These are phyloP conservation scores for Alternaria ventricosa DNA, from an alignment of 2,329 filamentous ascomycete genomes.

Conservation along the genomic window DNA sequence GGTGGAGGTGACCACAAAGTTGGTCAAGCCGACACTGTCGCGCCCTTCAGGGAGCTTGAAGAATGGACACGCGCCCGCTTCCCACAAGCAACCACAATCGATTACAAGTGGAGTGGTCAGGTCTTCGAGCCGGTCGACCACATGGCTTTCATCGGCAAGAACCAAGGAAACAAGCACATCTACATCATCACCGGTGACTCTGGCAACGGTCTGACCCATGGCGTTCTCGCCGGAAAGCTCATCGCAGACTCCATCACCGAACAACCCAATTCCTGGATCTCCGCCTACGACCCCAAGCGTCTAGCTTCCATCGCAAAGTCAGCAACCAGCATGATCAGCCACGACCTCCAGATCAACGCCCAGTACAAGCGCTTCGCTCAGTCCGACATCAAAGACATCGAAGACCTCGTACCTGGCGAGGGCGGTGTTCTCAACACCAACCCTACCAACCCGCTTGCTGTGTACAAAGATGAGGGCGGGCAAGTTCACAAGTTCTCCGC, in stretches of 20 bases:
- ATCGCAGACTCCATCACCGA: constrained; percentile 63
- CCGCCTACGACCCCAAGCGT: constrained; percentile 60
- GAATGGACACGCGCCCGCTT: constrained; percentile 62
- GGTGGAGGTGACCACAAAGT: constrained; percentile 66
- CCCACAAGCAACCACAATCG: constrained; percentile 56
- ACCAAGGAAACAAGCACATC: constrained; percentile 59
- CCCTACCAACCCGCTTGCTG: constrained; percentile 57
- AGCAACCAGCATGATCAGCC: constrained; percentile 54
- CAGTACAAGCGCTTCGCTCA: constrained; percentile 64
- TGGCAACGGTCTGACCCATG: constrained; percentile 64
- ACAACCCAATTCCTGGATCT: constrained; percentile 57
- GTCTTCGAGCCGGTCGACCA: constrained; percentile 63
- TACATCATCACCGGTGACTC: constrained; percentile 65
- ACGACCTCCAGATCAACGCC: constrained; percentile 62
- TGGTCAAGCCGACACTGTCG: constrained; percentile 57
- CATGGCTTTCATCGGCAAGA: constrained; percentile 64
- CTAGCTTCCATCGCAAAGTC: constrained; percentile 55
- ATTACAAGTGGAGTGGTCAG: constrained; percentile 66
- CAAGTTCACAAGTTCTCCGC: constrained; percentile 60
- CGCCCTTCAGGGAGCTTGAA: constrained; percentile 60
- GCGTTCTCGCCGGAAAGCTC: constrained; percentile 59
- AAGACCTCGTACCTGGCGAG: constrained; percentile 58
- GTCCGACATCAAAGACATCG: constrained; percentile 63
- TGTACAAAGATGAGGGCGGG: constrained; percentile 64
- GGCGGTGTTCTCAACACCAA: constrained; percentile 62